Base-by-base conservation (phyloP, 140 eudicot species). In the Ambrosia hybrid region DNA sequence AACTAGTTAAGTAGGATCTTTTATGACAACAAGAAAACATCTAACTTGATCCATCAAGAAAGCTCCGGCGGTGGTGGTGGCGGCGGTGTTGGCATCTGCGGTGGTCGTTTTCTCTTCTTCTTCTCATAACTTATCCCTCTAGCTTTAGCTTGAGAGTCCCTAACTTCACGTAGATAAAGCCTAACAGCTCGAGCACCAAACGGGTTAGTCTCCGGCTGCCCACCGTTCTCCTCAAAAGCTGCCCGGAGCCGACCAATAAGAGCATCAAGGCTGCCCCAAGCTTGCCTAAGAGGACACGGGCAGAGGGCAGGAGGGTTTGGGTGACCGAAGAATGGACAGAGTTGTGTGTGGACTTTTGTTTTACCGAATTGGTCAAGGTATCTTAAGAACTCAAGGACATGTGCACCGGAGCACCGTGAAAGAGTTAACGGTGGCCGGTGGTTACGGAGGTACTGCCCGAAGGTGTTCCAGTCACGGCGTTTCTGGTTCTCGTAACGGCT, bases 181-280 rank as follows among this genome's bases (percentile, higher is more conserved):
- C 90, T 79, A 2, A 85, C 85, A 7, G 87, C 90, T 1, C 90
- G 84, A 10, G 85, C 78, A 8, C 87, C 90, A 73, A 85, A 85
- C 3, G 90, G 90, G 72, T 85, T 85, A 14, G 67, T 82, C 67
- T 85, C 90, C 3, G 90, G 83, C 52, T 69, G 68, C 37, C 90
- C 90, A 4, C 90, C 90, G 78, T 85, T 82, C 60, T 85, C 90
- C 56, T 85, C 90, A 57, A 52, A 85, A 33, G 91, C 91, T 15
- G 91, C 91, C 46, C 91, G 81, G 9, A 86, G 91, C 36, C 91
- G 77, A 61, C 91, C 91, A 11, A 86, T 73, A 57, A 86, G 88
- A 0, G 91, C 91, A 51, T 86, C 91, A 16, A 86, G 91, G 79
- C 91, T 86, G 76, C 90, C 90, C 90, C 90, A 85, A 1, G 90